Base-by-base conservation (phyloP, 331 rosid species). In the Pyrus hybrid region DNA sequence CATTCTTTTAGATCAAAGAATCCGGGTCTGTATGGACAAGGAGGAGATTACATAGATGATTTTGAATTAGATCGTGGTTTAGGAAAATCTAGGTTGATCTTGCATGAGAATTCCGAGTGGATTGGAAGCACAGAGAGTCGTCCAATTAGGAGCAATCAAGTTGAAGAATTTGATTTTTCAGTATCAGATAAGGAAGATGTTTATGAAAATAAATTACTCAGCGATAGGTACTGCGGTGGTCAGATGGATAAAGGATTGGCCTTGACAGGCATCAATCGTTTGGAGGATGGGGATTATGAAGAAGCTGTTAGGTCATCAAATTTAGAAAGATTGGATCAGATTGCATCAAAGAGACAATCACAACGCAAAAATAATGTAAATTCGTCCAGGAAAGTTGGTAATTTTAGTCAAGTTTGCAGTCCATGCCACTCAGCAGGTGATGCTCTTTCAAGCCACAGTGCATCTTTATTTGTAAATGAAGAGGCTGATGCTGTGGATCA, bases 201-300 rank as follows among this genome's bases (percentile, higher is more conserved):
- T 76, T 61, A 16, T 33, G 74, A 72, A 56, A 73, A 83, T 68
- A 85, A 83, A 73, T 79, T 85, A 22, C 82, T 80, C 18, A 77
- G 83, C 61, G 87, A 80, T 67, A 84, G 87, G 62, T 81, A 77
- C 72, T 72, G 76, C 77, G 76, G 87, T 71, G 79, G 82, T 78
- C 88, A 63, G 75, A 58, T 76, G 73, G 85, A 77, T 5, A 74
- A 67, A 60, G 86, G 84, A 56, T 78, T 85, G 82, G 82, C 78
- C 76, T 80, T 85, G 79, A 76, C 81, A 32, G 30, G 77, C 62
- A 10, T 70, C 71, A 77, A 82, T 68, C 82, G 72, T 68, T 70
- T 81, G 86, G 88, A 76, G 78, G 83, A 83, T 73, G 86, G 54
- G 28, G 88, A 84, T 51, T 74, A 83, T 75, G 86, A 76, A 26